Conservation (phyloP, 306 rosid species). For the Ziziphus jujuba region DNA sequence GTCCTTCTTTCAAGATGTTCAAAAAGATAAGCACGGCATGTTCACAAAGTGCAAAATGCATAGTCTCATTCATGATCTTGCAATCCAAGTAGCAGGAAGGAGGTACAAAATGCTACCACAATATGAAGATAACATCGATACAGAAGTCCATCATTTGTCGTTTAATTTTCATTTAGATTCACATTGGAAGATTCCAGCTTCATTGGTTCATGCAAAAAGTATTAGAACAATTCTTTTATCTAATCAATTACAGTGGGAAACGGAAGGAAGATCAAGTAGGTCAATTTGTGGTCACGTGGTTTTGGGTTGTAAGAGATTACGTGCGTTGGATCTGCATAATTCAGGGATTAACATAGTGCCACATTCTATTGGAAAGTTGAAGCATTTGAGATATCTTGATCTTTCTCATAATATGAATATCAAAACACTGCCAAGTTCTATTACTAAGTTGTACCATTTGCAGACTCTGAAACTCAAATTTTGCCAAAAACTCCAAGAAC, state of each 20-base stretch:
- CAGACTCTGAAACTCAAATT: neutral
- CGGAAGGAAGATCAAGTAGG: neutral
- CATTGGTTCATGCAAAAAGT: neutral
- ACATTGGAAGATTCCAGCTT: neutral
- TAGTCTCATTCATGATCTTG: too few relatives aligned
- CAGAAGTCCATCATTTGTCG: too few relatives aligned
- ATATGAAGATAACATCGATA: too few relatives aligned
- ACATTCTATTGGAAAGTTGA: neutral
- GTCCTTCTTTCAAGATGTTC: too few relatives aligned
- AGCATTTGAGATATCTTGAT: constrained; percentile 11
- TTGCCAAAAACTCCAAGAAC: neutral
- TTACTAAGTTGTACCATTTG: neutral
- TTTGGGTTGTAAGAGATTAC: neutral
- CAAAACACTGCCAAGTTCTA: neutral
- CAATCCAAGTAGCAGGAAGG: too few relatives aligned
- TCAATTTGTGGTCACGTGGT: neutral
- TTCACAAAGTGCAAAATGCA: too few relatives aligned
- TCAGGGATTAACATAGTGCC: neutral
- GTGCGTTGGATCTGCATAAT: neutral
- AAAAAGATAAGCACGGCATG: too few relatives aligned
- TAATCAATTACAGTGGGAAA: too few relatives aligned
- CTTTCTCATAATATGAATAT: neutral
- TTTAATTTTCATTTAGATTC: neutral
- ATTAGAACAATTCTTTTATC: constrained; percentile 1
- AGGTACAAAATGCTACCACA: too few relatives aligned